phyloP scores from a whole-genome alignment of 495 filamentous ascomycete genomes.

The Talaromyces adpressus region DNA sequence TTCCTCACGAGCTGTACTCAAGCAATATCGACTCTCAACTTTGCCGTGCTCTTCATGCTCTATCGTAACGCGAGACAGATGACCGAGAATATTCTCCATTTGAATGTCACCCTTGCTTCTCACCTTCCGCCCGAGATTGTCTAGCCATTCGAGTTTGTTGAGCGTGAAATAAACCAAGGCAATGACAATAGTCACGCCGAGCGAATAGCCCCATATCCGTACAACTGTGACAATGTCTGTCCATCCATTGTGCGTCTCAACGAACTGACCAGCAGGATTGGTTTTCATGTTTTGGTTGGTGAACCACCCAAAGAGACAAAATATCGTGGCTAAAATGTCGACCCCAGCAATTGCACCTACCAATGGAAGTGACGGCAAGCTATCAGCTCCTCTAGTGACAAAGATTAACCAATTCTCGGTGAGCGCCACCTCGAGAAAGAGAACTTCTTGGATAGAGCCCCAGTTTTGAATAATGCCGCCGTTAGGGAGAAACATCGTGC shows the following conservation, averaged over 20 bases:
- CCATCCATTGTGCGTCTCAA: slow-evolving; percentile 51
- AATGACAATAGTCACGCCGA: slow-evolving; percentile 67
- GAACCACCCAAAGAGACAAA: slow-evolving; percentile 68
- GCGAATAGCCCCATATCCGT: slow-evolving; percentile 68
- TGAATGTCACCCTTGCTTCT: slow-evolving; percentile 60
- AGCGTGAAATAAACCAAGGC: slow-evolving; percentile 69
- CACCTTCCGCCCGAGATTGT: slow-evolving; percentile 66
- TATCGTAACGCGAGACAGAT: slow-evolving; percentile 60
- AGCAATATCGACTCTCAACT: slow-evolving; percentile 28
- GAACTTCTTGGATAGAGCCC: slow-evolving; percentile 60
- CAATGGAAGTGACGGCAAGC: slow-evolving; percentile 61
- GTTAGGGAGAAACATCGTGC: slow-evolving; percentile 55
- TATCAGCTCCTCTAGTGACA: slow-evolving; percentile 60
- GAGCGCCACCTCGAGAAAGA: slow-evolving; percentile 64
- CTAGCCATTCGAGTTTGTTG: slow-evolving; percentile 58
- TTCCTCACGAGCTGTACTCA: slow-evolving; percentile 36
- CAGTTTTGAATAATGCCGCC: slow-evolving; percentile 66
- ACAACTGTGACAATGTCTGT: slow-evolving; percentile 72
- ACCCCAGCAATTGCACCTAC: slow-evolving; percentile 61
- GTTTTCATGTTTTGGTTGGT: slow-evolving; percentile 41
- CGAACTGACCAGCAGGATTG: slow-evolving; percentile 30
- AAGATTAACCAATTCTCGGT: slow-evolving; percentile 77
- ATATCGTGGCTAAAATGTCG: slow-evolving; percentile 59
- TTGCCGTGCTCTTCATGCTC: slow-evolving; percentile 56
- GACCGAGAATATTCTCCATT: slow-evolving; percentile 68